Evolutionary conservation across 2,329 filamentous ascomycete genomes (phyloP).

Genomic region (Cercospora sp.): DNA sequence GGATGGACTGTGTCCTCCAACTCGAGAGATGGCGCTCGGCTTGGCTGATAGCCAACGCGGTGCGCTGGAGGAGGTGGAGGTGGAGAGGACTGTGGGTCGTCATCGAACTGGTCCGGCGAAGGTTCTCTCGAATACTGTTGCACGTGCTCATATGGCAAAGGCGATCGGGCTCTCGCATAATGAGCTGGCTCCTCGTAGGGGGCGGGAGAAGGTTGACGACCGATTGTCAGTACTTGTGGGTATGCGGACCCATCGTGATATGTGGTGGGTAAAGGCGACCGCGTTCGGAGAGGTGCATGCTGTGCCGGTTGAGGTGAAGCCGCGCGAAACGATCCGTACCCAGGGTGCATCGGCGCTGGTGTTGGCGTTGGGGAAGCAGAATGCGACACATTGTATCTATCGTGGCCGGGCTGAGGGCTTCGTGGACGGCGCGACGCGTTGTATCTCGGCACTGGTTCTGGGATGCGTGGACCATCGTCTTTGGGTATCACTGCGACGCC

Average conservation of each 20-base stretch:
- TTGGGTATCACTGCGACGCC: slow-evolving; percentile 24
- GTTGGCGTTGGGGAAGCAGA: slow-evolving; percentile 46
- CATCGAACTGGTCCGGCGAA: slow-evolving; percentile 29
- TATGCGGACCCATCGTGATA: slow-evolving; percentile 40
- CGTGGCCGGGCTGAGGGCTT: slow-evolving; percentile 28
- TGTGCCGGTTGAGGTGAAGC: slow-evolving; percentile 35
- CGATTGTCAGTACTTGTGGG: slow-evolving; percentile 34
- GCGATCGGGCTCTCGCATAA: slow-evolving; percentile 26
- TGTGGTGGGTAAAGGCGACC: slow-evolving; percentile 45
- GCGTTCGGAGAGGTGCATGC: slow-evolving; percentile 37
- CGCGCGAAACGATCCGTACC: slow-evolving; percentile 30
- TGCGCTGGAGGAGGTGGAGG: slow-evolving; percentile 85
- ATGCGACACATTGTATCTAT: slow-evolving; percentile 27
- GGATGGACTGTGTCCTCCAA: slow-evolving; percentile 30
- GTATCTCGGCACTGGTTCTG: slow-evolving; percentile 35
- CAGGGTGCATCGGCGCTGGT: slow-evolving; percentile 33
- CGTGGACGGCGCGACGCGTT: slow-evolving; percentile 29
- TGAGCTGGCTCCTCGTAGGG: slow-evolving; percentile 30
- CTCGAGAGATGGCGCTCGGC: slow-evolving; percentile 51
- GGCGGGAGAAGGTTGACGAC: slow-evolving; percentile 34
- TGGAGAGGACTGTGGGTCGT: slow-evolving; percentile 63
- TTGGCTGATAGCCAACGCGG: slow-evolving; percentile 56
- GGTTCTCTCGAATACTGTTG: slow-evolving; percentile 27
- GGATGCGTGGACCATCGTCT: slow-evolving; percentile 36
- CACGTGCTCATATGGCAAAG: slow-evolving; percentile 27